A percentile compares a stretch with the other conserved stretches of the same genome.
phyloP scores from a whole-genome alignment of 208 protist genomes.

The Crithidia fasciculata region DNA sequence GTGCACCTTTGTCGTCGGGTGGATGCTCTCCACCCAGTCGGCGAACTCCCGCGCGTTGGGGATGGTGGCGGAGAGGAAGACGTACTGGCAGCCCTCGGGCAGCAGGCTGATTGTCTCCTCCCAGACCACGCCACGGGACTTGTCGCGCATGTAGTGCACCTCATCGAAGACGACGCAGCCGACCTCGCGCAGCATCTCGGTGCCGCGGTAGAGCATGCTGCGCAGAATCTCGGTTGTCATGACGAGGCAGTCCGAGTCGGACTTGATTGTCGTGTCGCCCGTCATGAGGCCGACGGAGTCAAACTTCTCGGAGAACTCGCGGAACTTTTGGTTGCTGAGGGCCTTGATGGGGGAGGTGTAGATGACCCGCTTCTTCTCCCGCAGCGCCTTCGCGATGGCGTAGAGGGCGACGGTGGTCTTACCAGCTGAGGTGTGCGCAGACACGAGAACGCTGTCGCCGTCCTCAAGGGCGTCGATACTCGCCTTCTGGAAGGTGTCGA shows the following conservation, averaged over 20 bases:
- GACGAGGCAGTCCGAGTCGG: conserved; percentile 97
- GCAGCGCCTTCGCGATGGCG: conserved; percentile 98
- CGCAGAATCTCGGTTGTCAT: conserved; percentile 99
- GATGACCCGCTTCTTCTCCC: conserved; percentile 98
- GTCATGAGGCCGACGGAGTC: conserved; percentile 99
- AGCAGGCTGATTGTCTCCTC: conserved; percentile 99
- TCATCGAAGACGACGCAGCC: conserved; percentile 99
- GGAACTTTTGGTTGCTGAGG: conserved; percentile 99
- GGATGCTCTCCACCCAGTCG: conserved; percentile 98
- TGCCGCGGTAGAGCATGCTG: conserved; percentile 98
- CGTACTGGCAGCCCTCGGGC: conserved; percentile 97
- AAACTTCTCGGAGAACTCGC: conserved; percentile 98
- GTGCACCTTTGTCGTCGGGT: conserved; percentile 97
- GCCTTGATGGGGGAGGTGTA: conserved; percentile 99
- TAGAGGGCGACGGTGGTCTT: conserved; percentile 99
- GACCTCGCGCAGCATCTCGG: conserved; percentile 99
- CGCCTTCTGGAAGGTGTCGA: conserved; percentile 96
- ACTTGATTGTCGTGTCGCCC: conserved; percentile 99
- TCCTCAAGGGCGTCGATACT: conserved; percentile 95
- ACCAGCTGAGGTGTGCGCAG: conserved; percentile 99
- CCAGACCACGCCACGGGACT: conserved; percentile 99
- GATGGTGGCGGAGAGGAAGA: conserved; percentile 99
- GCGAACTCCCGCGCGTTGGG: conserved; percentile 99
- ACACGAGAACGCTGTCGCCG: conserved; percentile 99
- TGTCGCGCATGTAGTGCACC: conserved; percentile 99